These are phyloP conservation scores for Trypanosoma grayi DNA, from an alignment of 208 protist genomes.

Conservation along the genomic window DNA sequence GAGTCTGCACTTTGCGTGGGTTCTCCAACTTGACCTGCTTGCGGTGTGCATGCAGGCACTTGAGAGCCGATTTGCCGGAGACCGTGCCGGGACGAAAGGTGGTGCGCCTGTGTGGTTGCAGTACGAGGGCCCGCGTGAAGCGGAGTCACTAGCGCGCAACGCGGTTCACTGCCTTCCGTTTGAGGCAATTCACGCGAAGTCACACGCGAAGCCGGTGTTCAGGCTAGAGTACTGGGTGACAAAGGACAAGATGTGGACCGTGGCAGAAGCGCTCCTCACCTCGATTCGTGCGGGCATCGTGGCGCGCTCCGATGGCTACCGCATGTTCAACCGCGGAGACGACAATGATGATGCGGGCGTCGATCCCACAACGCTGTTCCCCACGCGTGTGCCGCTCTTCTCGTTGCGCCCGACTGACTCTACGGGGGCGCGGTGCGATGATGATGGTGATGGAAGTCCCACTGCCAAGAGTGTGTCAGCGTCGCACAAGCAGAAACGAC, in stretches of 20 bases:
- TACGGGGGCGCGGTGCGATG: not conserved
- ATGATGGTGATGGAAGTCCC: no score
- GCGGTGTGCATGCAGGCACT: constrained; percentile 55
- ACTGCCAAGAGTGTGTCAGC: no score
- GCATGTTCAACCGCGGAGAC: constrained; percentile 7
- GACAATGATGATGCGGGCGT: not conserved
- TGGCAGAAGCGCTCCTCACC: constrained; percentile 52
- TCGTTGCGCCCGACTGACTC: constrained; percentile 7
- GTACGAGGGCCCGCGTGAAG: constrained; percentile 53
- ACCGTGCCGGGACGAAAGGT: constrained; percentile 7
- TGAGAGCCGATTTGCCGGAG: constrained; percentile 31
- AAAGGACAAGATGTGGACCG: constrained; percentile 41
- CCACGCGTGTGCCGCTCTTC: constrained; percentile 26
- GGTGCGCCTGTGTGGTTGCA: constrained; percentile 45
- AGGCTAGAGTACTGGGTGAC: constrained; percentile 62
- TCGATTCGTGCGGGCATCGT: constrained; percentile 61
- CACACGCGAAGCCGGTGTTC: constrained; percentile 20
- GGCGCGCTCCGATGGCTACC: constrained; percentile 26
- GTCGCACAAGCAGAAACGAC: not conserved
- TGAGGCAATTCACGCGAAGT: constrained; percentile 43
- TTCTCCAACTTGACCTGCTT: constrained; percentile 64
- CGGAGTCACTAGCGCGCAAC: constrained; percentile 50
- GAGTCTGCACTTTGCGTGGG: constrained; percentile 52
- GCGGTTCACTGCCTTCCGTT: constrained; percentile 88
- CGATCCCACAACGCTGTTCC: constrained; percentile 12